A percentile compares a stretch with the other conserved stretches of the same genome.
Evolutionary conservation across 1,284 basidiomycete genomes (phyloP).

Genomic region (Ganoderma resinaceum): DNA sequence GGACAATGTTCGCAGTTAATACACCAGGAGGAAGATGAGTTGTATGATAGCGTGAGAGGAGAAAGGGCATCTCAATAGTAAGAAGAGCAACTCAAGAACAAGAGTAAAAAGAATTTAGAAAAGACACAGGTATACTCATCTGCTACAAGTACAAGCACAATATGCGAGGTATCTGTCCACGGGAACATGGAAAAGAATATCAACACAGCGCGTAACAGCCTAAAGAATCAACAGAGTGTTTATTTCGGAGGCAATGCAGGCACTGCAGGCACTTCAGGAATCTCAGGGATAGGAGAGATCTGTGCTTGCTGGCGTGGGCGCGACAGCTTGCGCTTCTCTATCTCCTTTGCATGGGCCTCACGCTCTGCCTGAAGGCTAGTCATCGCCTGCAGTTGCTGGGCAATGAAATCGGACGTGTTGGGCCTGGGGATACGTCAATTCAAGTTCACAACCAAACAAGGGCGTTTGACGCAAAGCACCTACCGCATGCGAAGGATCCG

Average conservation of each 20-base stretch:
- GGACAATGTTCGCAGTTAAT: constrained; percentile 12
- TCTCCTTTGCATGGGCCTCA: constrained; percentile 63
- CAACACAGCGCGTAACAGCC: not conserved
- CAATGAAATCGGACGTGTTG: constrained; percentile 88
- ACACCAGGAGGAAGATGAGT: constrained; percentile 22
- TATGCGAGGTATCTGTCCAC: constrained; percentile 36
- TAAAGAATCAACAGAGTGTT: not conserved
- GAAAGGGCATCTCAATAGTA: constrained; percentile 3
- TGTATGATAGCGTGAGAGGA: not conserved
- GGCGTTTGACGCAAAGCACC: constrained; percentile 35
- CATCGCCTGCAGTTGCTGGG: constrained; percentile 86
- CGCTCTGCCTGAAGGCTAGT: constrained; percentile 78
- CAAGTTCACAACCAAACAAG: not conserved
- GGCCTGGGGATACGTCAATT: constrained; percentile 52
- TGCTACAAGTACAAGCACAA: constrained; percentile 25
- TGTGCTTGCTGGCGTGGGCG: constrained; percentile 39
- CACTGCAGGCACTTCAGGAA: constrained; percentile 30
- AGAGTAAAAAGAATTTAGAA: not conserved
- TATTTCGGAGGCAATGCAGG: constrained; percentile 34
- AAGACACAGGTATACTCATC: not conserved
- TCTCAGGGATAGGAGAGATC: constrained; percentile 34
- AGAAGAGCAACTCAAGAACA: not conserved
- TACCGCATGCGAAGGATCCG: constrained; percentile 93
- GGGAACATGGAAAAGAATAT: constrained; percentile 5
- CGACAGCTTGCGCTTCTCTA: constrained; percentile 57